Evolutionary conservation across 2,329 filamentous ascomycete species (phyloP), one percentile per base, ranked within the genome.

Genomic region (Fusarium sublunatum): DNA sequence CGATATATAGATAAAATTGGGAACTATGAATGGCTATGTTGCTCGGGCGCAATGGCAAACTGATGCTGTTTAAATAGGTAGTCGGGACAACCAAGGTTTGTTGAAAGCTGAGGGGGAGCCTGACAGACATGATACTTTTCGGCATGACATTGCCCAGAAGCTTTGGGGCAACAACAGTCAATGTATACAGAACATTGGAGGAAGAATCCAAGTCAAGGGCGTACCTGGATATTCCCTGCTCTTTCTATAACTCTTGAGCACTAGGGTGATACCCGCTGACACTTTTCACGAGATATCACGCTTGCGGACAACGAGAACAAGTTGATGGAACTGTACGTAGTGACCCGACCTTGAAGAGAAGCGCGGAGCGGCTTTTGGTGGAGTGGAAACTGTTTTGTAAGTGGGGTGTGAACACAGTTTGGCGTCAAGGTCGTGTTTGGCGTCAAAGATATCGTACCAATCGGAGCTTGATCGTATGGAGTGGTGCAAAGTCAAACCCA

Each of bases 361-460:
- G 35, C 51, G 51, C 39, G 43, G 29, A 38, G 46, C 42, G 50
- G 52, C 43, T 49, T 48, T 46, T 50, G 54, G 52, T 50, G 65
- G 64, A 59, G 67, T 61, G 63, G 36, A 43, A 47, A 65, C 47
- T 35, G 25, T 19, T n/a, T 12, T 43, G 24, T 40, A 32, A 50
- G 29, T 41, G 53, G 53, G 67, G 62, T 53, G 67, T 65, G 65
- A 28, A 44, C 42, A 38, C 62, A 67, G 67, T 34, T 65, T 67
- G 63, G 65, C 62, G 56, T 56, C 40, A 57, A 60, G 53, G 62
- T 64, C 56, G 53, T 65, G 49, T 55, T 60, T 45, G 54, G 52
- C 50, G 53, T 47, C 44, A 55, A 55, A 50, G 68, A 55, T 73
- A 74, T 74, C 73, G 68, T 72, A 54, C 73, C 73, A 75, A 75